These are phyloP conservation scores for Auricularia sp. DNA, from an alignment of 768 basidiomycete species.

Conservation along the genomic window DNA sequence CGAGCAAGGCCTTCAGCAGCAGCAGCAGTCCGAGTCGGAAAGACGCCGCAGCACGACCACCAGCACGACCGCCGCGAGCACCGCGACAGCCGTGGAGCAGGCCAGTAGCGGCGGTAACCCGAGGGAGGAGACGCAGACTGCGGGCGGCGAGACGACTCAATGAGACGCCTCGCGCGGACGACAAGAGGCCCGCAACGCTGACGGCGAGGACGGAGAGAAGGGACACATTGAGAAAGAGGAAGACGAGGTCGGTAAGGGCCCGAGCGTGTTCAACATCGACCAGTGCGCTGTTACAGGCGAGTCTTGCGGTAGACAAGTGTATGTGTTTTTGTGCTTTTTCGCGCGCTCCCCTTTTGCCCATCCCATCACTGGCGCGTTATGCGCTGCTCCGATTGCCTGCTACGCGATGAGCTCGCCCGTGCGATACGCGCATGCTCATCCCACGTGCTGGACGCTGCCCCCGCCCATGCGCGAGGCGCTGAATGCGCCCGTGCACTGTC, in stretches of 20 bases:
- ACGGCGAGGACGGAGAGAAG: slow-evolving; percentile 11
- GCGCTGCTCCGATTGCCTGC: no score
- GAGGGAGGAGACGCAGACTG: not conserved
- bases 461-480: no score
- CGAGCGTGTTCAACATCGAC: slow-evolving; percentile 32
- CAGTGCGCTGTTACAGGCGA: slow-evolving; percentile 40
- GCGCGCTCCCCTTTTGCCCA: no score
- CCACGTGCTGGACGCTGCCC: no score
- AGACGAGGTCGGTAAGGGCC: slow-evolving; percentile 28
- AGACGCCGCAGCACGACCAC: not conserved
- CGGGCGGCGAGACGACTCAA: not conserved
- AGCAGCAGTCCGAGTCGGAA: not conserved
- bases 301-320: slow-evolving; percentile 37
- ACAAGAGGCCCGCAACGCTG: slow-evolving; percentile 11
- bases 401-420: no score
- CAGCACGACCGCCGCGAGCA: not conserved
- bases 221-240: slow-evolving; percentile 20
- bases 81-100: not conserved
- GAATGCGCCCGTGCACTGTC: no score
- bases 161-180: not conserved
- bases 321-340: slow-evolving; percentile 2
- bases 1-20: no score
- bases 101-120: not conserved
- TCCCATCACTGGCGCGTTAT: no score
- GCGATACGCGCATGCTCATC: no score